phyloP scores from a whole-genome alignment of 257 asterid genomes.

The Orobanche coerulescens region DNA sequence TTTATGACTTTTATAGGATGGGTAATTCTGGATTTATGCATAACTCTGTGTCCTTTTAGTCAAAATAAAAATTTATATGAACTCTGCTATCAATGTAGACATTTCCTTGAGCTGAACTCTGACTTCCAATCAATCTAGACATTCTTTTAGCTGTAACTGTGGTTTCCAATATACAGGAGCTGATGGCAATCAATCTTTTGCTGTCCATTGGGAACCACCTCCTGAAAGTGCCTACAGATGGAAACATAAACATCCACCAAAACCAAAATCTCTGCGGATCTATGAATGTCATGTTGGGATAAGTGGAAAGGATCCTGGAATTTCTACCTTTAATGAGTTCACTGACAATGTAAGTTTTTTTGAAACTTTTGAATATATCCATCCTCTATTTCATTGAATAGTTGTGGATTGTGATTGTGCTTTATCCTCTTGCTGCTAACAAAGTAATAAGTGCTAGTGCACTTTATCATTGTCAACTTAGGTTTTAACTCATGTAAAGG shows the following conservation, averaged over 20 bases:
- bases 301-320: constrained; percentile 63
- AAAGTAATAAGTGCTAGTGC: constrained; percentile 16
- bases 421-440: constrained; percentile 16
- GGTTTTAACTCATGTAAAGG: constrained; percentile 88
- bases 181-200: constrained; percentile 70
- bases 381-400: not conserved
- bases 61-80: not conserved
- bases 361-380: not conserved
- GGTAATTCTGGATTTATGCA: not conserved
- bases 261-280: constrained; percentile 78
- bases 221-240: constrained; percentile 74
- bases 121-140: constrained; percentile 14
- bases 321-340: constrained; percentile 68
- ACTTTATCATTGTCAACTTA: constrained; percentile 24
- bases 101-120: constrained; percentile 9
- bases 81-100: constrained; percentile 9
- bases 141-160: constrained; percentile 13
- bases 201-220: constrained; percentile 96
- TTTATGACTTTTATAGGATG: constrained; percentile 1
- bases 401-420: constrained; percentile 11
- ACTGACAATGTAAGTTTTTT: constrained; percentile 44
- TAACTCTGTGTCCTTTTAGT: constrained; percentile 7
- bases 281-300: constrained; percentile 97
- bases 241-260: constrained; percentile 67
- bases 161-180: constrained; percentile 42